These are phyloP conservation scores for Penicillium paradoxum DNA, from an alignment of 495 filamentous ascomycete species.

Conservation along the genomic window DNA sequence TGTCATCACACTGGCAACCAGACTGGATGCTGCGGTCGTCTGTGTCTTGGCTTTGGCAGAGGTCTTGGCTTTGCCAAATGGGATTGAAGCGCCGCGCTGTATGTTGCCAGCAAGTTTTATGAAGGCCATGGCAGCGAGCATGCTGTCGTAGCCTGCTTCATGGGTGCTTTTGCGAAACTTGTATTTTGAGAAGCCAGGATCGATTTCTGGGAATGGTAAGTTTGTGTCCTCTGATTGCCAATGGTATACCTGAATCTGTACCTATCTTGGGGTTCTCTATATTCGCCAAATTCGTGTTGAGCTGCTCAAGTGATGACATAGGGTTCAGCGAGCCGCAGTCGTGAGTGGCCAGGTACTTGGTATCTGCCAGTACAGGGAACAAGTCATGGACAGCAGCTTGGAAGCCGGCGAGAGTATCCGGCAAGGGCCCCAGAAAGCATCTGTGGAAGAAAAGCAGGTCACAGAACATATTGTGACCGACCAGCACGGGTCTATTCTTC, in stretches of 20 bases:
- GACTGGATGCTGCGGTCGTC: not conserved
- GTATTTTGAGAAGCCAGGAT: constrained; percentile 48
- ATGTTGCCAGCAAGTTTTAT: constrained; percentile 56
- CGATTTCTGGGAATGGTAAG: constrained; percentile 18
- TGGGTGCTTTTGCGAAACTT: constrained; percentile 41
- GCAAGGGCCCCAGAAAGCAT: constrained; percentile 64
- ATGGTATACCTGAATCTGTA: constrained; percentile 23
- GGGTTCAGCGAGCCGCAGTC: constrained; percentile 48
- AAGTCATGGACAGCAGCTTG: constrained; percentile 44
- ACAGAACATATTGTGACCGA: constrained; percentile 74
- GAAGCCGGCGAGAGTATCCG: constrained; percentile 57
- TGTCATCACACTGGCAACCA: not conserved
- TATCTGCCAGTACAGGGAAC: constrained; percentile 71
- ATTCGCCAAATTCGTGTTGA: constrained; percentile 38
- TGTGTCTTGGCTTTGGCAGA: not conserved
- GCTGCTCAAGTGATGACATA: constrained; percentile 45
- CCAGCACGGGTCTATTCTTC: constrained; percentile 48
- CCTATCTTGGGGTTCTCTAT: constrained; percentile 43
- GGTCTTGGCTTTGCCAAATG: too few species aligned
- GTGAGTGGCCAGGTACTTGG: constrained; percentile 67
- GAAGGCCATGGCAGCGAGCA: constrained; percentile 61
- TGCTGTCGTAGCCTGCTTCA: constrained; percentile 72
- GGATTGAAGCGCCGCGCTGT: constrained; percentile 12
- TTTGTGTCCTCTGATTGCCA: not conserved
- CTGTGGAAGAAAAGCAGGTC: constrained; percentile 69